These are phyloP conservation scores for Fusarium redolens DNA, from an alignment of 2,329 filamentous ascomycete genomes.

Conservation along the genomic window DNA sequence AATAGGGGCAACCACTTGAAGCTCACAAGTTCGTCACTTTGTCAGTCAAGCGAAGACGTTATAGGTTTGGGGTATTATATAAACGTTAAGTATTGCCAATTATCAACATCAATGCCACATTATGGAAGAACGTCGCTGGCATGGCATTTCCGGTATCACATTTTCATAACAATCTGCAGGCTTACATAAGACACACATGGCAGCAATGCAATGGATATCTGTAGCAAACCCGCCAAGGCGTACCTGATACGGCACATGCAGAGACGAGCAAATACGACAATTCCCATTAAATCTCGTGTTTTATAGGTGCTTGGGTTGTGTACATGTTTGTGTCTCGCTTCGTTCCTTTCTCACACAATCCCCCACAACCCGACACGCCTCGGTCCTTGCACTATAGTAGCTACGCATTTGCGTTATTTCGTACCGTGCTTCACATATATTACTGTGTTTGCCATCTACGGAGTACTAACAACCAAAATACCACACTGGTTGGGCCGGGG, in stretches of 20 bases:
- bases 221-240: background rate
- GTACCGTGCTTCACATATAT: constrained; percentile 6
- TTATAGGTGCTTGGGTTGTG: background rate
- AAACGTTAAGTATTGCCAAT: background rate
- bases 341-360: constrained; percentile 14
- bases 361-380: too few relatives aligned
- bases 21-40: constrained; percentile 19
- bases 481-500: background rate
- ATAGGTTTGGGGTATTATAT: constrained; percentile 4
- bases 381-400: too few relatives aligned
- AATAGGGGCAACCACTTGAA: constrained; percentile 34
- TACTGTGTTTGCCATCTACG: background rate
- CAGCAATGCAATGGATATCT: constrained; percentile 26
- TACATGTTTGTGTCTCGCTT: constrained; percentile 10
- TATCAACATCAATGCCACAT: background rate
- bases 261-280: constrained; percentile 6
- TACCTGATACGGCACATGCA: background rate
- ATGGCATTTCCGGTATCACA: background rate
- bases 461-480: background rate
- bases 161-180: background rate
- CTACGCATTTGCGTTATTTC: background rate
- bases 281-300: constrained; percentile 6
- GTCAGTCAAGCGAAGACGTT: constrained; percentile 1
- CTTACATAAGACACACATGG: constrained; percentile 12
- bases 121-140: background rate